Evolutionary conservation across 2,329 filamentous ascomycete genomes (phyloP), one percentile per base, ranked within the genome.

Genomic region (Scortechinia acanthostroma): DNA sequence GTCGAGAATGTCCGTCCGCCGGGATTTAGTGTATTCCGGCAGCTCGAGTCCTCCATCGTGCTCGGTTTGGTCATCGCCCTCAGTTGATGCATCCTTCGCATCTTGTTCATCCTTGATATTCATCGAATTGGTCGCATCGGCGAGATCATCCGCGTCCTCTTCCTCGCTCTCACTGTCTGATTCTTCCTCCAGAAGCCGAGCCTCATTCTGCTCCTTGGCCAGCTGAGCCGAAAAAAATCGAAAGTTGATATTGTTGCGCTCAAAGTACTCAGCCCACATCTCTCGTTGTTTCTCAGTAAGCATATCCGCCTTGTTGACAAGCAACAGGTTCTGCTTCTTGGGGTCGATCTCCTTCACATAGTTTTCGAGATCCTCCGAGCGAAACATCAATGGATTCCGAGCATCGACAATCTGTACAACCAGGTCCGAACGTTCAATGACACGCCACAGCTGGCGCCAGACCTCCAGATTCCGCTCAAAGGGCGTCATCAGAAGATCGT

Each of bases 261-360:
- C 83, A 53, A 98, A 88, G 59, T 95, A 89, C 53, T 86, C 78
- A 2, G 91, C 91, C 93, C 93, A 98, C 1, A 75, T 72, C 51
- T 76, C 76, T 52, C 93, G 75, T 68, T 98, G 94, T 55, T 80
- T 80, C 42, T 81, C 64, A 1, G 91, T 95, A 88, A 98, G 91
- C 93, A 98, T 96, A 66, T 98, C 93, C 42, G 93, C 91, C 73
- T 98, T 98, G 74, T 98, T 98, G 58, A 98, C 91, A 46, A 98
- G 72, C 46, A 98, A 64, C 58, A 98, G 59, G 61, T 97, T 98
- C 60, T 90, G 78, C 71, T 98, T 97, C 60, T 80, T 83, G 2
- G 81, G 66, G 56, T 95, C 86, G 21, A 97, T 86, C 54, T 94
- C 89, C 66, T 95, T 94, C 56, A 98, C 93, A 54, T 98, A 98